Conservation (phyloP, 2,329 filamentous ascomycete genomes). For the Talaromyces albobiverticillius region DNA sequence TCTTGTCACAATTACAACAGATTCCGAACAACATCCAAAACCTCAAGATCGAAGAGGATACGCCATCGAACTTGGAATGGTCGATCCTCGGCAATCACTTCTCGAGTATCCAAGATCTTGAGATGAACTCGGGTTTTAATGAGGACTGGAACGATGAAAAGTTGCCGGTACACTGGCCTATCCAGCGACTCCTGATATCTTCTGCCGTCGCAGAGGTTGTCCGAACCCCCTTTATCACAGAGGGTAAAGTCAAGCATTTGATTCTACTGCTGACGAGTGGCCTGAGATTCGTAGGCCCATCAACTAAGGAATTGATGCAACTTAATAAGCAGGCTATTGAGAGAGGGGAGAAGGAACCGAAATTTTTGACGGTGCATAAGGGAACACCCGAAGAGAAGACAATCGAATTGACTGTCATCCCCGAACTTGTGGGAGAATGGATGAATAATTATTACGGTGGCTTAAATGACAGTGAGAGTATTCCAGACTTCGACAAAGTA, state of each 20-base stretch:
- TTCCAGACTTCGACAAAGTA: not conserved
- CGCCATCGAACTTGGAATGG: not conserved
- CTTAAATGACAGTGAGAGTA: not conserved
- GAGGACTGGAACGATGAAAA: not conserved
- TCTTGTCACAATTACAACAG: not conserved
- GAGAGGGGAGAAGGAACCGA: not conserved
- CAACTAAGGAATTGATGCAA: not conserved
- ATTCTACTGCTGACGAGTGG: not conserved
- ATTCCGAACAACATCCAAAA: not conserved
- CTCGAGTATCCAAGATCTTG: not conserved
- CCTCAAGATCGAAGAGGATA: not conserved
- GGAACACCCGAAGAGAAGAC: not conserved
- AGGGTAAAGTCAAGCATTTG: not conserved
- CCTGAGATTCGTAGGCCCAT: not conserved
- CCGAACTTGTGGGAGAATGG: not conserved
- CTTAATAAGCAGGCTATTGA: not conserved
- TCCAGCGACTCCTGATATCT: not conserved
- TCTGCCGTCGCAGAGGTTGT: not conserved
- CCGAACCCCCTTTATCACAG: not conserved
- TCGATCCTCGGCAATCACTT: not conserved
- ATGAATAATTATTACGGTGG: not conserved
- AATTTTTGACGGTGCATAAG: not conserved
- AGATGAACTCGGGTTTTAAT: not conserved
- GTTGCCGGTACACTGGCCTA: not conserved
- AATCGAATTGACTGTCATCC: not conserved